Conservation (phyloP, 1,284 basidiomycete species). For the Irpex sp. region DNA sequence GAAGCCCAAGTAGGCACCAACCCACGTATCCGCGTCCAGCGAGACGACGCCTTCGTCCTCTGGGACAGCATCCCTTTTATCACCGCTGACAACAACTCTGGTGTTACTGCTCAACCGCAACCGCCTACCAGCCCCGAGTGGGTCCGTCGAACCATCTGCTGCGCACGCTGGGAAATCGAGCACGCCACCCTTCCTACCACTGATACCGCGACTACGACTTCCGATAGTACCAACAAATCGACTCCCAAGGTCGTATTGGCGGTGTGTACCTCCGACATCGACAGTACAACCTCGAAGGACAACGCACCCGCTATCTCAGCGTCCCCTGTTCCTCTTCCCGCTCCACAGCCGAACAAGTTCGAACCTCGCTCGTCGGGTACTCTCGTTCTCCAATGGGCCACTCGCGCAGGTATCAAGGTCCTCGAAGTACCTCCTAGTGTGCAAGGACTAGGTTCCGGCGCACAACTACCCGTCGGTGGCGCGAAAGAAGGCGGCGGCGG, state of each 20-base stretch:
- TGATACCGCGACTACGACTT: constrained; percentile 7
- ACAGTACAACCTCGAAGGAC: constrained; percentile 28
- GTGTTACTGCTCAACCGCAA: constrained; percentile 33
- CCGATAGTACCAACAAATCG: too few relatives aligned
- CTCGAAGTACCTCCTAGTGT: constrained; percentile 46
- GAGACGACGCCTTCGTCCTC: constrained; percentile 72
- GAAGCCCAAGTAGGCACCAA: constrained; percentile 81
- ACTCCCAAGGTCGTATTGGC: constrained; percentile 56
- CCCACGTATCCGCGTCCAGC: constrained; percentile 71
- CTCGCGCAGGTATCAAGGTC: constrained; percentile 52
- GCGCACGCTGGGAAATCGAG: constrained; percentile 68
- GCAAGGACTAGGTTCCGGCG: neutral
- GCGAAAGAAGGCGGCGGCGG: neutral
- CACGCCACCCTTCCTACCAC: constrained; percentile 22
- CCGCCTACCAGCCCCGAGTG: constrained; percentile 52
- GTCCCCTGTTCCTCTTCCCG: constrained; percentile 63
- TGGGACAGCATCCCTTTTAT: constrained; percentile 67
- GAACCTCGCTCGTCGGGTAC: constrained; percentile 62
- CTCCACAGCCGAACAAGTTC: constrained; percentile 54
- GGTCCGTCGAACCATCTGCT: constrained; percentile 77
- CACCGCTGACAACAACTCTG: constrained; percentile 11
- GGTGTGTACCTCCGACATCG: constrained; percentile 30
- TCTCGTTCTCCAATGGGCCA: constrained; percentile 64
- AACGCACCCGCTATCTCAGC: constrained; percentile 22
- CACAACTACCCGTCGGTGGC: constrained; percentile 11